Evolutionary conservation across 805 yeast species (phyloP).

Genomic region (Lachancea cidri): DNA sequence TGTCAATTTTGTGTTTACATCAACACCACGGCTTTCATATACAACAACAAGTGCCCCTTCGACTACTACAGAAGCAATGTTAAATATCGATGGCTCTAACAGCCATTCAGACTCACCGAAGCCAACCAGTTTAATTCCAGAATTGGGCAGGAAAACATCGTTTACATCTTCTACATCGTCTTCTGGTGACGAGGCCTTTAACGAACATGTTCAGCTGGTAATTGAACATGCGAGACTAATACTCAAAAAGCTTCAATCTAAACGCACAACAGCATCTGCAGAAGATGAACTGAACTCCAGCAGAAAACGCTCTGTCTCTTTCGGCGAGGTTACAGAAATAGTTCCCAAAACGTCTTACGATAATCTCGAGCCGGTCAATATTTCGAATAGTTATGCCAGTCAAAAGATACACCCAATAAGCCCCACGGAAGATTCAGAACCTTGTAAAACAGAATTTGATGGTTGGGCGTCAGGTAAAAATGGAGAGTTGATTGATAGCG

Average conservation of each 20-base stretch:
- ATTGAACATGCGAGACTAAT: constrained; percentile 8
- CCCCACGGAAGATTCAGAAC: neutral
- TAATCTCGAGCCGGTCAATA: neutral
- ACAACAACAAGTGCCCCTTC: neutral
- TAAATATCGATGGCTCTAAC: neutral
- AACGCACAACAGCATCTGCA: neutral
- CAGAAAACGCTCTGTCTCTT: neutral
- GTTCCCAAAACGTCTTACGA: neutral
- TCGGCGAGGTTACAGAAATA: neutral
- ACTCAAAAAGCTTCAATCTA: constrained; percentile 2
- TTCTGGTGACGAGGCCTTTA: constrained; percentile 5
- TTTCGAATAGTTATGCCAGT: neutral
- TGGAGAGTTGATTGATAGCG: neutral
- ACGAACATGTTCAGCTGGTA: constrained; percentile 4
- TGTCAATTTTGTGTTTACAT: neutral
- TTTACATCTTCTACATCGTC: neutral
- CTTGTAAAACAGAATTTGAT: neutral
- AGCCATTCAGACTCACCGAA: neutral
- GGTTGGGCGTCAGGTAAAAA: neutral
- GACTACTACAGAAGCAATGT: neutral
- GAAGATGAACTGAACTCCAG: neutral
- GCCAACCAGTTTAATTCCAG: neutral
- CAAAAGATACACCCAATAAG: neutral
- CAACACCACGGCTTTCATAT: neutral
- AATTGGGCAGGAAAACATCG: constrained; percentile 2